These are phyloP conservation scores for Pyrenophora teres DNA, from an alignment of 2,329 filamentous ascomycete species.

Conservation along the genomic window DNA sequence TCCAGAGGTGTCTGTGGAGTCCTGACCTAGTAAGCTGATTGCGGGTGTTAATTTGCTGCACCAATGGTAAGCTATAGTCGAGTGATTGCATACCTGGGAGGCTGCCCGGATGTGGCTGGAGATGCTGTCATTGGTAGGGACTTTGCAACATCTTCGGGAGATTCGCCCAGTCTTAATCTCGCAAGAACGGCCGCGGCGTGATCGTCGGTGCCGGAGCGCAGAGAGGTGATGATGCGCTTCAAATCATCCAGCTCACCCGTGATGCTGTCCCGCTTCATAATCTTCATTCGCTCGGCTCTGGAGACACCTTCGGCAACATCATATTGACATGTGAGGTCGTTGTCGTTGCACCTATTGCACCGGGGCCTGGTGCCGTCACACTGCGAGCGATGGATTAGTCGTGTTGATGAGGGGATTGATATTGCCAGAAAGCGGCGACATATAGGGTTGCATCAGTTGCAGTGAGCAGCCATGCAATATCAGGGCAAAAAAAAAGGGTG, in stretches of 20 bases:
- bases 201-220: constrained; percentile 27
- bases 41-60: constrained; percentile 18
- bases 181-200: constrained; percentile 28
- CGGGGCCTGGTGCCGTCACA: constrained; percentile 30
- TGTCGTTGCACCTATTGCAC: constrained; percentile 28
- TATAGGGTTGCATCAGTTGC: constrained; percentile 11
- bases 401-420: background rate
- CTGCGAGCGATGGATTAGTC: constrained; percentile 10
- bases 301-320: constrained; percentile 34
- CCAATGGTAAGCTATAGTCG: constrained; percentile 2
- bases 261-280: constrained; percentile 27
- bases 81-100: constrained; percentile 24
- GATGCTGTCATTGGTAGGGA: constrained; percentile 19
- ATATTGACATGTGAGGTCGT: constrained; percentile 25
- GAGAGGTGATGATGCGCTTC: constrained; percentile 25
- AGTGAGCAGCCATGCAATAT: constrained; percentile 13
- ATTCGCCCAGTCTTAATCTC: constrained; percentile 25
- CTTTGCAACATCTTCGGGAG: constrained; percentile 26
- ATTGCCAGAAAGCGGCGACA: constrained; percentile 1
- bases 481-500: background rate
- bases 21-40: constrained; percentile 24
- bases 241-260: constrained; percentile 25
- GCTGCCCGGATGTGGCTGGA: constrained; percentile 8
- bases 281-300: constrained; percentile 32
- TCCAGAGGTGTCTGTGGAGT: constrained; percentile 20